phyloP scores from a whole-genome alignment of 2,329 filamentous ascomycete genomes.

The Didymella arachidicola region DNA sequence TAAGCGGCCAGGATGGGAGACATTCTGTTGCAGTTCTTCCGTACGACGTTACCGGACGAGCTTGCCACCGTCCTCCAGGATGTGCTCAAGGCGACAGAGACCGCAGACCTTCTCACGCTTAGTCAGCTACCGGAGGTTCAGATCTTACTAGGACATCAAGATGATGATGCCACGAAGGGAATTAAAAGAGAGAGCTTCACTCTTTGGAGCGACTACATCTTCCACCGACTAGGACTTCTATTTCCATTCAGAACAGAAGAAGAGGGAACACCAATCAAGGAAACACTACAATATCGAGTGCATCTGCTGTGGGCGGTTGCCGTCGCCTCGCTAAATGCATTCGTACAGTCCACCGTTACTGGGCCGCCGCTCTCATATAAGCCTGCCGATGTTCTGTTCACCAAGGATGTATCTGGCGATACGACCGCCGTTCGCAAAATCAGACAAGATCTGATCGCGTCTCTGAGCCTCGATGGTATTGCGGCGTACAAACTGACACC shows the following conservation, averaged over 20 bases:
- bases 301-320: constrained; percentile 64
- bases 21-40: constrained; percentile 52
- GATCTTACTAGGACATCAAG: constrained; percentile 51
- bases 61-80: constrained; percentile 49
- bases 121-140: constrained; percentile 52
- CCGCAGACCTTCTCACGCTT: constrained; percentile 53
- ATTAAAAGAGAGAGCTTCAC: constrained; percentile 45
- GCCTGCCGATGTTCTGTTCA: constrained; percentile 60
- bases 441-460: constrained; percentile 68
- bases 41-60: constrained; percentile 53
- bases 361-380: constrained; percentile 77
- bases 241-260: constrained; percentile 44
- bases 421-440: constrained; percentile 45
- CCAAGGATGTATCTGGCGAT: constrained; percentile 54
- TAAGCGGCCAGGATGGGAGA: constrained; percentile 51
- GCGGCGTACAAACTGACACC: constrained; percentile 86
- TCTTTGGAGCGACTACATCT: constrained; percentile 57
- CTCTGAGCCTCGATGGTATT: constrained; percentile 82
- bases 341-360: constrained; percentile 87
- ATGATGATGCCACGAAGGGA: constrained; percentile 44
- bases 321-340: constrained; percentile 75
- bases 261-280: constrained; percentile 30
- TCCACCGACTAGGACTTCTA: constrained; percentile 52
- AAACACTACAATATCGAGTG: constrained; percentile 51
- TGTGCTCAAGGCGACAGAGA: constrained; percentile 51